Base-by-base conservation (phyloP, 257 asterid species). In the Pogostemon cablin region DNA sequence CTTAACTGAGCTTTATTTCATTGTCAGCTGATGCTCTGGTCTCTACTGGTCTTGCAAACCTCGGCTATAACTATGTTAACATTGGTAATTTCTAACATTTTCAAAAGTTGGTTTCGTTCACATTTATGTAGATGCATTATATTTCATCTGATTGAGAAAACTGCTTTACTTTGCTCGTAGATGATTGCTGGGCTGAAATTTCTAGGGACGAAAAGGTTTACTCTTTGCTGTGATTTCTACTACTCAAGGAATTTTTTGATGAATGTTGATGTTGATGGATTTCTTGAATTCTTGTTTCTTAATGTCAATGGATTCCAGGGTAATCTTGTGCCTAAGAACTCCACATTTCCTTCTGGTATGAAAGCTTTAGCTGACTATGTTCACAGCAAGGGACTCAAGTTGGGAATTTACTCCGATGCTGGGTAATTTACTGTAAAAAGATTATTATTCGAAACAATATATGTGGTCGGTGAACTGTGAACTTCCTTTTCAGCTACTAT, bases 331-430 rank as follows among this genome's bases (percentile, higher is more conserved):
- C 84, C 98, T 5, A 91, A 81, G 67, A 90, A 86, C 0, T 73
- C 86, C 38, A 90, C 93, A 58, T 93, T 90, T 67, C 98, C 98
- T n/a, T 88, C 96, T 11, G 98, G 98, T 15, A 88, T 93, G 3
- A 90, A 93, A 83, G 97, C 96, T 53, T 75, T 93, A 67, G 95
- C 98, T 0, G 95, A 90, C 67, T 93, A 90, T 67, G 96, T 93
- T 44, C 97, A 93, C 67, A 78, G 87, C 85, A 93, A 85, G 84
- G 96, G 97, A 25, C 98, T 93, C 60, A 90, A 85, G 87, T 71
- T 90, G 56, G 98, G 97, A 74, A 90, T 93, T 65, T 93, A 93
- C 86, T 83, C 96, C 0, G 97, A 91, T 78, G 96, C 98, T 39
- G 98, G 98, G 96, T 93, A 87, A 62, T 42, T 41, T 43, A 2